Percentiles rank a stretch among this genome's conserved stretches.
phyloP scores from a whole-genome alignment of 129 eudicot species.

The Pseudognaphalium luteoalbum region DNA sequence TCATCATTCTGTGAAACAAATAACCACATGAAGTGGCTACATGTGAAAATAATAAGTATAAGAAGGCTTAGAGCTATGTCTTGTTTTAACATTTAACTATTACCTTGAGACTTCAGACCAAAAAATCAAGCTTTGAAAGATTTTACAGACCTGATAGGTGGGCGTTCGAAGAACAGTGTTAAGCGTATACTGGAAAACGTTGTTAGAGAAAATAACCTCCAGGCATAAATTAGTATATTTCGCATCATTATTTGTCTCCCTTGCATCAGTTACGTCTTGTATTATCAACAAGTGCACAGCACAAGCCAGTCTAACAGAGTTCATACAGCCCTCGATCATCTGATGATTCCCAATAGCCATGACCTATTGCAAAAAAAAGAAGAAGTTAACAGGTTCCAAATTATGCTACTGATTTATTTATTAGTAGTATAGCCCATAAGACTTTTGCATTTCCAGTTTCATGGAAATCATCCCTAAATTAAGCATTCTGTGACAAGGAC shows the following conservation, averaged over 20 bases:
- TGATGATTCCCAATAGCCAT: conserved; percentile 65
- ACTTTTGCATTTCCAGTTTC: conserved; percentile 39
- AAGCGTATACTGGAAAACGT: conserved; percentile 78
- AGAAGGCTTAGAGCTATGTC: background rate
- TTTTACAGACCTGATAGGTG: conserved; percentile 73
- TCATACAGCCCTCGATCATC: conserved; percentile 64
- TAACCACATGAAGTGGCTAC: too few species aligned
- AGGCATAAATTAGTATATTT: conserved; percentile 60
- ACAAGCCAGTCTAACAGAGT: conserved; percentile 89
- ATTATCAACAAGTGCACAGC: conserved; percentile 73
- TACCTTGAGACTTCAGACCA: background rate
- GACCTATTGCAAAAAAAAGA: conserved; percentile 49
- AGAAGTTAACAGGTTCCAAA: conserved; percentile 16
- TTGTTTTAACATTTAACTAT: conserved; percentile 10
- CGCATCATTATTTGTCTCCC: conserved; percentile 36
- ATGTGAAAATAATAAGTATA: too few species aligned
- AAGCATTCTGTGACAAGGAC: conserved; percentile 64
- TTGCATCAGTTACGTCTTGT: conserved; percentile 38
- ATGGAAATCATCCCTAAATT: conserved; percentile 74
- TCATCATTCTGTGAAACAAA: too few species aligned
- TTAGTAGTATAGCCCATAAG: background rate
- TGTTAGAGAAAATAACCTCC: conserved; percentile 69
- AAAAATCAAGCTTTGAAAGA: background rate
- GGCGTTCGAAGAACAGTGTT: conserved; percentile 74
- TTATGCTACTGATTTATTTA: background rate